Evolutionary conservation across 768 basidiomycete genomes (phyloP).

Genomic region (Candolleomyces aberdarensis): DNA sequence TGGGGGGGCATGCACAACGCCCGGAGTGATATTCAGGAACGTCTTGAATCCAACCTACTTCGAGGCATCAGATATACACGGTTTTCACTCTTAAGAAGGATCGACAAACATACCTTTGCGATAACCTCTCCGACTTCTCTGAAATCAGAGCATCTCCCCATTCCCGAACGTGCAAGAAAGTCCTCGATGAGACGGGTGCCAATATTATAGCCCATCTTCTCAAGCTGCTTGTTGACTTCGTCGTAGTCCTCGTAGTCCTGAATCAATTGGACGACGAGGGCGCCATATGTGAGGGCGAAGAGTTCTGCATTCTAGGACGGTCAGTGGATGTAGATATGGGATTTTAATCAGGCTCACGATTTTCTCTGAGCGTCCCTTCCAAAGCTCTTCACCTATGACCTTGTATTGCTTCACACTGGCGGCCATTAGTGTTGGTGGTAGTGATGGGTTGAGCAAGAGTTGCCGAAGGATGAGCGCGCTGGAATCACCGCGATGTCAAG

Average conservation of each 20-base stretch:
- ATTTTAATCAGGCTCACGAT: conserved; percentile 55
- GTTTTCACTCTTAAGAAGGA: not conserved
- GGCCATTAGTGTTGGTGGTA: conserved; percentile 44
- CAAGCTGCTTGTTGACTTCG: conserved; percentile 94
- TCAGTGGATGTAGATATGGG: conserved; percentile 14
- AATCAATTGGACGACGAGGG: conserved; percentile 95
- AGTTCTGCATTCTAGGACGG: conserved; percentile 86
- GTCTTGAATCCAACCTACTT: conserved; percentile 94
- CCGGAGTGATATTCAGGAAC: conserved; percentile 90
- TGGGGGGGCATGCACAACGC: conserved; percentile 66
- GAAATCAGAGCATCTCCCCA: conserved; percentile 93
- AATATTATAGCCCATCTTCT: conserved; percentile 99
- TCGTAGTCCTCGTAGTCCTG: conserved; percentile 98
- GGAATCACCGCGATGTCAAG: not conserved
- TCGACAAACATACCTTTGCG: conserved; percentile 64
- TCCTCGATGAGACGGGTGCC: conserved; percentile 96
- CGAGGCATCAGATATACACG: not conserved
- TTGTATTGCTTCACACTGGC: conserved; percentile 77
- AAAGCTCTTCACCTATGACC: conserved; percentile 88
- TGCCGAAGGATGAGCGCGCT: not conserved
- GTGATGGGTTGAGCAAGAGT: conserved; percentile 5
- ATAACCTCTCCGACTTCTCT: conserved; percentile 94
- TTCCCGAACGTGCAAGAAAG: conserved; percentile 88
- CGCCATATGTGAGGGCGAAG: conserved; percentile 95
- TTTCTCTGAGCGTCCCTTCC: conserved; percentile 94